These are phyloP conservation scores for Suhomyces vadensis DNA, from an alignment of 805 yeast genomes.

Conservation along the genomic window DNA sequence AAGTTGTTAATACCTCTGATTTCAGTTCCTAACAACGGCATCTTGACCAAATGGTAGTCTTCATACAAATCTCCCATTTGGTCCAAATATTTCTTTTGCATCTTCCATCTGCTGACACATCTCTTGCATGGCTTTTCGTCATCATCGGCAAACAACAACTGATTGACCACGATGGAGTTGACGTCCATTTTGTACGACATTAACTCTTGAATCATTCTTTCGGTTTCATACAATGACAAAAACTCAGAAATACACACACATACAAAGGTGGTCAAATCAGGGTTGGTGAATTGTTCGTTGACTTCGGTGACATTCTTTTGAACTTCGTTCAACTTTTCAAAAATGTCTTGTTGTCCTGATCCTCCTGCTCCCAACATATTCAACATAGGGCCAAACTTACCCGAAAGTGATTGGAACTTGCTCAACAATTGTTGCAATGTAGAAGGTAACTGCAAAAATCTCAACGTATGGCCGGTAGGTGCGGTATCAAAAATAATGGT, in stretches of 20 bases:
- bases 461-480: slow-evolving; percentile 97
- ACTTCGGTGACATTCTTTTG: slow-evolving; percentile 83
- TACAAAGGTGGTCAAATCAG: slow-evolving; percentile 91
- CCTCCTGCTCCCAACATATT: slow-evolving; percentile 76
- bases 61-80: slow-evolving; percentile 96
- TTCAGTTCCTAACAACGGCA: slow-evolving; percentile 94
- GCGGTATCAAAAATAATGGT: slow-evolving; percentile 99
- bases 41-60: slow-evolving; percentile 93
- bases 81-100: slow-evolving; percentile 92
- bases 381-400: slow-evolving; percentile 88
- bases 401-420: slow-evolving; percentile 83
- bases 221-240: slow-evolving; percentile 93
- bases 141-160: slow-evolving; percentile 81
- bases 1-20: slow-evolving; percentile 90
- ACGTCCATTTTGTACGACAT: slow-evolving; percentile 95
- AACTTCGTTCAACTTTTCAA: slow-evolving; percentile 75
- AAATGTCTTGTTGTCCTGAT: slow-evolving; percentile 72
- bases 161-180: slow-evolving; percentile 93
- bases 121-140: slow-evolving; percentile 78
- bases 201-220: slow-evolving; percentile 95
- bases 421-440: slow-evolving; percentile 85
- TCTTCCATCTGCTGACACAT: slow-evolving; percentile 89
- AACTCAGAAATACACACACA: slow-evolving; percentile 98
- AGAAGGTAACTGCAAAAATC: slow-evolving; percentile 92
- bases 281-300: slow-evolving; percentile 91